Evolutionary conservation across 768 basidiomycete species (phyloP).

Genomic region (Rhodosporidiobolus odoratus): DNA sequence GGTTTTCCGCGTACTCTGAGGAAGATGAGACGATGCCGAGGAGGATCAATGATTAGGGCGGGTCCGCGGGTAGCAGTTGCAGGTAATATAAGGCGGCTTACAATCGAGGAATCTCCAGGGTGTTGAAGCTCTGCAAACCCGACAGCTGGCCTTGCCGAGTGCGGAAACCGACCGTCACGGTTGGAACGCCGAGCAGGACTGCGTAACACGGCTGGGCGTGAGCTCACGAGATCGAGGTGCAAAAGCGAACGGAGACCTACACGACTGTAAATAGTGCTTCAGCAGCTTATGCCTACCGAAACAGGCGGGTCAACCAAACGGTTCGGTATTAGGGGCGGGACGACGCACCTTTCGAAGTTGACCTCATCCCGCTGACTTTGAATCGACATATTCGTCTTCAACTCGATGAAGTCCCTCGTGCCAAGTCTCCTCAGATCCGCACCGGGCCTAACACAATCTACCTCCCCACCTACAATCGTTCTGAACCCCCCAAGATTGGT

Average conservation of each 20-base stretch:
- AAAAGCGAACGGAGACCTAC: slow-evolving; percentile 15
- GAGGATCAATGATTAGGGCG: neutral
- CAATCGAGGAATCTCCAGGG: slow-evolving; percentile 69
- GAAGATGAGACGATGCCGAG: neutral
- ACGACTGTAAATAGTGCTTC: slow-evolving; percentile 87
- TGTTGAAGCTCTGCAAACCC: slow-evolving; percentile 67
- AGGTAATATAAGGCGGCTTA: slow-evolving; percentile 1
- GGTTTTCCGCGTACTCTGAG: slow-evolving; percentile 63
- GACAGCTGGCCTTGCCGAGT: slow-evolving; percentile 66
- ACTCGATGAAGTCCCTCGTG: slow-evolving; percentile 54
- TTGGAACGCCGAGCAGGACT: slow-evolving; percentile 80
- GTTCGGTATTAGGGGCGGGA: neutral
- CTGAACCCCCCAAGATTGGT: slow-evolving; percentile 70
- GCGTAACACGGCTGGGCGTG: neutral
- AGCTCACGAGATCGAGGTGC: neutral
- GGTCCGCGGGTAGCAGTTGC: neutral
- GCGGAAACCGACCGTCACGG: slow-evolving; percentile 80
- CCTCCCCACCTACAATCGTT: slow-evolving; percentile 78
- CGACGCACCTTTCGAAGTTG: slow-evolving; percentile 70
- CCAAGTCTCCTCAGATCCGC: slow-evolving; percentile 6
- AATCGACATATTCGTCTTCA: slow-evolving; percentile 77
- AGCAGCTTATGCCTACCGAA: slow-evolving; percentile 64
- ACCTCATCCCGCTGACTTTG: slow-evolving; percentile 57
- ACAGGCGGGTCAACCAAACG: neutral
- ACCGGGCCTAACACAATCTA: slow-evolving; percentile 65